Percentiles rank a stretch among this genome's conserved stretches.
Conservation (phyloP, 1,284 basidiomycete species). For the Trametes pubescens region DNA sequence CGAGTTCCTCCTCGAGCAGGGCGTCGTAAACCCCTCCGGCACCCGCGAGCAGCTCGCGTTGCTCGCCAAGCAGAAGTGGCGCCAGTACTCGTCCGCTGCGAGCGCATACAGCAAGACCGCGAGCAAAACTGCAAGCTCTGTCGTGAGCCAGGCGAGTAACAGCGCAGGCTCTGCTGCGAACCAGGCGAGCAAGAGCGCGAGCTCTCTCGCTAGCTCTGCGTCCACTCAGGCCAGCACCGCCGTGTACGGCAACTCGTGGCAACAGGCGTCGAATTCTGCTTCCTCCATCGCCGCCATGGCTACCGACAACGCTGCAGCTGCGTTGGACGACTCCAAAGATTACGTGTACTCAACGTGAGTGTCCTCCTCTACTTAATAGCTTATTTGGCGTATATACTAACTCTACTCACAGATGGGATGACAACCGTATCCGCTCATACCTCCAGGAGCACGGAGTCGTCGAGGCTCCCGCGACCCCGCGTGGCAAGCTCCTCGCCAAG, state of each 20-base stretch:
- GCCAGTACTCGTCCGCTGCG: slow-evolving; percentile 60
- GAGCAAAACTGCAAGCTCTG: slow-evolving; percentile 42
- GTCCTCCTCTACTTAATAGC: background rate
- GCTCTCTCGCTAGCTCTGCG: slow-evolving; percentile 9
- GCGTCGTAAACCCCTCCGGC: slow-evolving; percentile 82
- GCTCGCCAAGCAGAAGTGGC: slow-evolving; percentile 78
- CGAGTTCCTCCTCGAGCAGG: slow-evolving; percentile 87
- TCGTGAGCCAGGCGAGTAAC: slow-evolving; percentile 36
- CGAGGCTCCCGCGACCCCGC: slow-evolving; percentile 63
- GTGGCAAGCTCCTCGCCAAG: slow-evolving; percentile 72
- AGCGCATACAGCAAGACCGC: slow-evolving; percentile 37
- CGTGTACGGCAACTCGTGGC: slow-evolving; percentile 60
- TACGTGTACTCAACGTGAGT: slow-evolving; percentile 79
- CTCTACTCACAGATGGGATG: slow-evolving; percentile 69
- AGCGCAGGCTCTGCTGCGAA: slow-evolving; percentile 22
- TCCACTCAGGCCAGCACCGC: slow-evolving; percentile 60
- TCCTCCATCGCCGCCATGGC: slow-evolving; percentile 48
- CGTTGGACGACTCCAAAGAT: slow-evolving; percentile 81
- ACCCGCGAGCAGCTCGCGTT: slow-evolving; percentile 82
- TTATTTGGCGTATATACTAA: background rate
- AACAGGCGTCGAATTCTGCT: slow-evolving; percentile 56
- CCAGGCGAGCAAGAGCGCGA: background rate
- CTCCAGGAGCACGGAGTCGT: slow-evolving; percentile 80
- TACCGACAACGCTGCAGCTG: slow-evolving; percentile 62
- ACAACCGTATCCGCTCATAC: slow-evolving; percentile 73